A percentile compares a stretch with the other conserved stretches of the same genome.
Evolutionary conservation across 164 flowering plant genomes (phyloP).

Genomic region (Platanus orientalis): DNA sequence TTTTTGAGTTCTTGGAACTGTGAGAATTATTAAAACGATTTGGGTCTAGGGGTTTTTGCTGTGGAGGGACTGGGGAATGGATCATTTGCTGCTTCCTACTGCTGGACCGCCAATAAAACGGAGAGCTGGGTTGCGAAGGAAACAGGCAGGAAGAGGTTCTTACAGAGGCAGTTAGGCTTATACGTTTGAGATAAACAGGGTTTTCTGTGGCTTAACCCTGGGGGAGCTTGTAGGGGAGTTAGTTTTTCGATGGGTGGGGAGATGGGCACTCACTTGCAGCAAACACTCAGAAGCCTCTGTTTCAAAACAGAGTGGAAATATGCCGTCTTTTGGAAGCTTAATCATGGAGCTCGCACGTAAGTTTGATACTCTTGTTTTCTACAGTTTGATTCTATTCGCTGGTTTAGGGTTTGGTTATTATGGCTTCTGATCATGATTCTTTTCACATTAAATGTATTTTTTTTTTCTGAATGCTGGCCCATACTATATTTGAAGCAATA

Average conservation of each 20-base stretch:
- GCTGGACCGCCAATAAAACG: conserved; percentile 78
- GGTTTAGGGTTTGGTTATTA: background rate
- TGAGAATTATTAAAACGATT: too few species aligned
- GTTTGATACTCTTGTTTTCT: too few species aligned
- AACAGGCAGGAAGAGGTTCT: conserved; percentile 92
- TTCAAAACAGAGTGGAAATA: conserved; percentile 58
- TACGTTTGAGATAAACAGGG: conserved; percentile 9
- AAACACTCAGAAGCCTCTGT: conserved; percentile 57
- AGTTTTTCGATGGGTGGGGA: conserved; percentile 7
- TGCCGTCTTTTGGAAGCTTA: conserved; percentile 76
- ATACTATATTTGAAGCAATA: background rate
- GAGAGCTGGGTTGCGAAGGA: conserved; percentile 80
- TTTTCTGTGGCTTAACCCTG: background rate
- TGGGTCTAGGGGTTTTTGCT: background rate
- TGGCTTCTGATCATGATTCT: background rate
- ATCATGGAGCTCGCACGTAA: conserved; percentile 59
- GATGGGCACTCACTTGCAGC: conserved; percentile 52
- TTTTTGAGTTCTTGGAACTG: conserved; percentile 2
- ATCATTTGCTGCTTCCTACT: conserved; percentile 45
- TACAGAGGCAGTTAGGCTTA: conserved; percentile 68
- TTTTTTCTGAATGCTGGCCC: background rate
- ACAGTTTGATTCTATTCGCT: too few species aligned
- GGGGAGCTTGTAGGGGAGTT: conserved; percentile 14
- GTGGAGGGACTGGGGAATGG: conserved; percentile 36
- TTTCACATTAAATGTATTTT: background rate